Evolutionary conservation across 164 flowering plant genomes (phyloP).

Genomic region (Cinnamomum micranthum): DNA sequence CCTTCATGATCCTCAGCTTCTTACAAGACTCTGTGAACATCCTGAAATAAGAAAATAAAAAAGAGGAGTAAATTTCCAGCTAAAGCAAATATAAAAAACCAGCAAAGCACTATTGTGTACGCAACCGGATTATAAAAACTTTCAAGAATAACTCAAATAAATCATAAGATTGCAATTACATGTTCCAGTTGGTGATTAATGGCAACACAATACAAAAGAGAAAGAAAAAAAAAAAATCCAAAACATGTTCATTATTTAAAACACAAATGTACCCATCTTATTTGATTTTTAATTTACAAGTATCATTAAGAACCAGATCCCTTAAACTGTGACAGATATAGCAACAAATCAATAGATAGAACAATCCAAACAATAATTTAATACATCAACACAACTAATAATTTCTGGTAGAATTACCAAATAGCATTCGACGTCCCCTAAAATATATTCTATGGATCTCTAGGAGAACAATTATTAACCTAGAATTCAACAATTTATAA

Average conservation of each 20-base stretch:
- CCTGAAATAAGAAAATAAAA: constrained; percentile 30
- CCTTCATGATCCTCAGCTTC: constrained; percentile 86
- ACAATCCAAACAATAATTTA: not conserved
- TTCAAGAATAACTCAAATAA: not conserved
- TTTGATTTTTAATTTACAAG: not conserved
- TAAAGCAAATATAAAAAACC: constrained; percentile 3
- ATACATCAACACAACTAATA: too few relatives aligned
- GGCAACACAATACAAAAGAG: not conserved
- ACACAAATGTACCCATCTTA: not conserved
- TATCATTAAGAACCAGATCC: too few relatives aligned
- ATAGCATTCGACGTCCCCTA: not conserved
- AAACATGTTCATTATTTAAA: not conserved
- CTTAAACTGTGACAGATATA: too few relatives aligned
- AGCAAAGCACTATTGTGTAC: not conserved
- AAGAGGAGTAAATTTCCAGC: constrained; percentile 5
- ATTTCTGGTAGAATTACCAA: not conserved
- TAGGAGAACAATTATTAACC: too few relatives aligned
- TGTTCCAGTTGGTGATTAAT: not conserved
- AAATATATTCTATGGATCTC: not conserved
- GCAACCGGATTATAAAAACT: constrained; percentile 14
- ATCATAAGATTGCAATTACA: constrained; percentile 7
- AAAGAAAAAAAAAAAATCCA: not conserved
- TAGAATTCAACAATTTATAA: too few relatives aligned
- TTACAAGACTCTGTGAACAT: constrained; percentile 88
- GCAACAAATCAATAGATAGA: not conserved